A percentile compares a stretch with the other conserved stretches of the same genome.
Evolutionary conservation across 73 alveolate genomes (phyloP).

Genomic region (Uronychia setigera): DNA sequence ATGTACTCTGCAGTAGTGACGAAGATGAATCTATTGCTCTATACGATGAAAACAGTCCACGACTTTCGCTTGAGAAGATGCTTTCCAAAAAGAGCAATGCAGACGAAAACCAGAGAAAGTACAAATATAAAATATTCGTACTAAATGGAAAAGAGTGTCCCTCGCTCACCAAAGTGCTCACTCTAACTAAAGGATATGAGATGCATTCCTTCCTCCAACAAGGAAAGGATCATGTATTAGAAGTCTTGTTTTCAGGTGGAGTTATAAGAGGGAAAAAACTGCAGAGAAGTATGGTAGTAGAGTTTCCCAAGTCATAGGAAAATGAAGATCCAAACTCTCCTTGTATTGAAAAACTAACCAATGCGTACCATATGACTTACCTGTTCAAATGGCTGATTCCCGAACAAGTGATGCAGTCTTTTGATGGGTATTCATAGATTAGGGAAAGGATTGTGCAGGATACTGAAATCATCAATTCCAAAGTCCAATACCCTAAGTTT

Average conservation of each 20-base stretch:
- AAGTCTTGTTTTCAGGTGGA: constrained; percentile 89
- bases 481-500: background rate
- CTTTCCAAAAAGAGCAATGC: background rate
- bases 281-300: constrained; percentile 74
- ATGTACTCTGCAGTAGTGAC: constrained; percentile 51
- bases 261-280: constrained; percentile 86
- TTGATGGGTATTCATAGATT: background rate
- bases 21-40: background rate
- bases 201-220: constrained; percentile 74
- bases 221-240: constrained; percentile 68
- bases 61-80: background rate
- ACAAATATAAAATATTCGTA: constrained; percentile 94
- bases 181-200: constrained; percentile 94
- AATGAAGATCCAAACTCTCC: constrained; percentile 66
- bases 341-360: constrained; percentile 73
- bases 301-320: constrained; percentile 35
- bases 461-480: background rate
- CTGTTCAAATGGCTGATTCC: constrained; percentile 93
- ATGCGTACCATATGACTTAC: constrained; percentile 90
- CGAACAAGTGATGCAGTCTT: constrained; percentile 1
- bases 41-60: background rate
- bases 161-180: constrained; percentile 86
- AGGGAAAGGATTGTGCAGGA: background rate
- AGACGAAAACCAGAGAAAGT: constrained; percentile 23
- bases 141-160: constrained; percentile 97